These are phyloP conservation scores for Teratosphaeriaceae sp. DNA, from an alignment of 2,329 filamentous ascomycete genomes.

Conservation along the genomic window DNA sequence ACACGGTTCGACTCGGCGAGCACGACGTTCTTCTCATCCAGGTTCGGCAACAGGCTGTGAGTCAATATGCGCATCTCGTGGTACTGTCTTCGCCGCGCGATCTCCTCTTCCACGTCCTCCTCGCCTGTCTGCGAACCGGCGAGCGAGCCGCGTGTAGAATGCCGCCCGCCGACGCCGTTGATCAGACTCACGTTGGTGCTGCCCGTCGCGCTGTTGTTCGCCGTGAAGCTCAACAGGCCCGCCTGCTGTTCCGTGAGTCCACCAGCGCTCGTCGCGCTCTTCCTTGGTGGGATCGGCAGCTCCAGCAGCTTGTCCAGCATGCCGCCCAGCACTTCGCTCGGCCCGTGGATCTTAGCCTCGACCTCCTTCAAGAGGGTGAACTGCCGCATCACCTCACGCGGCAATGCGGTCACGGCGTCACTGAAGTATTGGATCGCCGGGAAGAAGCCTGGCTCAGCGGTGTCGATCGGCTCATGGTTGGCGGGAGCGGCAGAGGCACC, in stretches of 20 bases:
- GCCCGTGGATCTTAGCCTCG: slow-evolving; percentile 88
- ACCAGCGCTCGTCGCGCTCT: slow-evolving; percentile 4
- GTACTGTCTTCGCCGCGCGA: slow-evolving; percentile 46
- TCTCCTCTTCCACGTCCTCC: slow-evolving; percentile 42
- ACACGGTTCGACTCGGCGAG: slow-evolving; percentile 88
- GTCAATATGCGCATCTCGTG: slow-evolving; percentile 71
- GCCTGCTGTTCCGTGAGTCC: slow-evolving; percentile 5
- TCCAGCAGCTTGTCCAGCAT: slow-evolving; percentile 48
- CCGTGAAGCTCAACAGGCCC: slow-evolving; percentile 31
- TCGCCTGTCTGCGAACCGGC: slow-evolving; percentile 20
- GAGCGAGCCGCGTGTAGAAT: slow-evolving; percentile 18
- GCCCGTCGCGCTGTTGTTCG: slow-evolving; percentile 33
- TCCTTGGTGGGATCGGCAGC: slow-evolving; percentile 37
- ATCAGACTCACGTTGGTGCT: slow-evolving; percentile 33
- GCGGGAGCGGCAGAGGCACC: slow-evolving; percentile 21
- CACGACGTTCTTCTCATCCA: slow-evolving; percentile 98
- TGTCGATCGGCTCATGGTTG: slow-evolving; percentile 14
- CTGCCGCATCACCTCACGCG: slow-evolving; percentile 90
- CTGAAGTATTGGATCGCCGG: slow-evolving; percentile 71
- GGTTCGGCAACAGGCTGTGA: slow-evolving; percentile 75
- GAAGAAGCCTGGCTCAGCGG: slow-evolving; percentile 47
- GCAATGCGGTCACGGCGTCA: slow-evolving; percentile 84
- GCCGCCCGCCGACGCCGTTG: slow-evolving; percentile 25
- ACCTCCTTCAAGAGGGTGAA: slow-evolving; percentile 96
- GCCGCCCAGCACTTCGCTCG: slow-evolving; percentile 74